Conservation (phyloP, 768 basidiomycete genomes). For the Cystofilobasidium capitatum region DNA sequence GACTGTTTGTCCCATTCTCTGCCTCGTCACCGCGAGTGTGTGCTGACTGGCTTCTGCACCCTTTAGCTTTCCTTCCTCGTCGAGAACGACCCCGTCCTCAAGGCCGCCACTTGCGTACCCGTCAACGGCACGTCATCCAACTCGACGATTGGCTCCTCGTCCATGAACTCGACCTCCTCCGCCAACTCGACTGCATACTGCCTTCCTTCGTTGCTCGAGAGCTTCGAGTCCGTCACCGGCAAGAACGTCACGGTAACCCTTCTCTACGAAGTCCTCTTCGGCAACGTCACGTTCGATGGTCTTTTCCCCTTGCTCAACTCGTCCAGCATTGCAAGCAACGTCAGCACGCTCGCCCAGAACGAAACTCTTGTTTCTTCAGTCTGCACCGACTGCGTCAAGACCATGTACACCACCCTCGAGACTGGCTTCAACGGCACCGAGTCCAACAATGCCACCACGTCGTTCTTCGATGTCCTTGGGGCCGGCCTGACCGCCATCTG, state of each 20-base stretch:
- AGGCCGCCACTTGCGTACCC: background rate
- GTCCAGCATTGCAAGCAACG: background rate
- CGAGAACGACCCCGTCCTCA: background rate
- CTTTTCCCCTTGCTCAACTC: background rate
- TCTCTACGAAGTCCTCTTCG: background rate
- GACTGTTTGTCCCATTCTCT: background rate
- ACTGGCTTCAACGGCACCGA: background rate
- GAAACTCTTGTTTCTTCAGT: background rate
- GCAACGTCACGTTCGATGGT: constrained; percentile 1
- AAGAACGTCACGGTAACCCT: background rate
- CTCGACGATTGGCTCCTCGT: too few relatives aligned
- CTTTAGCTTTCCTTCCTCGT: background rate
- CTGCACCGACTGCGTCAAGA: background rate
- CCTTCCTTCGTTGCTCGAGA: background rate
- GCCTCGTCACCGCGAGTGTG: background rate
- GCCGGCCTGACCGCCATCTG: background rate
- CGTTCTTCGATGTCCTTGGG: background rate
- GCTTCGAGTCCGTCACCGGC: background rate
- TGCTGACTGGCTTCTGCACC: background rate
- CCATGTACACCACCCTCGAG: background rate
- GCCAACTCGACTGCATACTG: background rate
- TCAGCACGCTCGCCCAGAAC: background rate
- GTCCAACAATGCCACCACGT: background rate
- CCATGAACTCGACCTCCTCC: background rate
- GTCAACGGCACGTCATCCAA: background rate